These are phyloP conservation scores for Pseudozyma tsukubaensis DNA, from an alignment of 1,284 basidiomycete genomes.

Conservation along the genomic window DNA sequence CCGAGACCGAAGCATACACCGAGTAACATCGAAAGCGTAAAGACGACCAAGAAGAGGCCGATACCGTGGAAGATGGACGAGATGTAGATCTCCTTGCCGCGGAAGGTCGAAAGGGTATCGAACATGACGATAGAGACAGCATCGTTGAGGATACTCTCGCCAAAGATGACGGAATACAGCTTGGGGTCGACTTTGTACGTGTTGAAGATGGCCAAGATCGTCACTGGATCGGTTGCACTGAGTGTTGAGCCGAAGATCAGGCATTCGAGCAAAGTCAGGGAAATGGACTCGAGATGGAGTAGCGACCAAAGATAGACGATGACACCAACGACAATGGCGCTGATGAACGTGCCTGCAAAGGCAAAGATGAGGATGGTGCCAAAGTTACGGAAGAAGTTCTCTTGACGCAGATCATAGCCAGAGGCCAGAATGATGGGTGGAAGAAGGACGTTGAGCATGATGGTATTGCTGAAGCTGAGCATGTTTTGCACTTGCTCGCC, in stretches of 20 bases:
- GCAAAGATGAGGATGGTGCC: constrained; percentile 87
- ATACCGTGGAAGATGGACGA: constrained; percentile 92
- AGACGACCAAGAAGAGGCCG: constrained; percentile 95
- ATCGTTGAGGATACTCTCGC: constrained; percentile 96
- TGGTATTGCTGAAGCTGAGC: constrained; percentile 95
- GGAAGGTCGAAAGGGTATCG: constrained; percentile 92
- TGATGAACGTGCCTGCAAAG: constrained; percentile 95
- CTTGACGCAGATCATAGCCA: constrained; percentile 96
- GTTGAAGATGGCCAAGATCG: constrained; percentile 98
- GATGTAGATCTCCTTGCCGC: constrained; percentile 87
- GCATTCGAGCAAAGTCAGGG: constrained; percentile 76
- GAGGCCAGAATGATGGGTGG: constrained; percentile 98
- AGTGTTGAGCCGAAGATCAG: constrained; percentile 95
- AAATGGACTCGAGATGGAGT: constrained; percentile 74
- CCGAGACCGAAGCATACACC: constrained; percentile 90
- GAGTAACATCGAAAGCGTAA: constrained; percentile 91
- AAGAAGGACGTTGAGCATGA: constrained; percentile 96
- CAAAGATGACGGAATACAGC: constrained; percentile 96
- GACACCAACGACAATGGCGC: constrained; percentile 93
- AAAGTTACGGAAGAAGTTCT: constrained; percentile 87
- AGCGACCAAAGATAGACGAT: constrained; percentile 95
- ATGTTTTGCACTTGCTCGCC: constrained; percentile 95
- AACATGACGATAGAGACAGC: constrained; percentile 99
- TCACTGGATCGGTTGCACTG: constrained; percentile 97
- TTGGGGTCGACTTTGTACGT: constrained; percentile 99